A percentile compares a stretch with the other conserved stretches of the same genome.
Evolutionary conservation across 768 basidiomycete genomes (phyloP).

Genomic region (Lentinula aciculospora): DNA sequence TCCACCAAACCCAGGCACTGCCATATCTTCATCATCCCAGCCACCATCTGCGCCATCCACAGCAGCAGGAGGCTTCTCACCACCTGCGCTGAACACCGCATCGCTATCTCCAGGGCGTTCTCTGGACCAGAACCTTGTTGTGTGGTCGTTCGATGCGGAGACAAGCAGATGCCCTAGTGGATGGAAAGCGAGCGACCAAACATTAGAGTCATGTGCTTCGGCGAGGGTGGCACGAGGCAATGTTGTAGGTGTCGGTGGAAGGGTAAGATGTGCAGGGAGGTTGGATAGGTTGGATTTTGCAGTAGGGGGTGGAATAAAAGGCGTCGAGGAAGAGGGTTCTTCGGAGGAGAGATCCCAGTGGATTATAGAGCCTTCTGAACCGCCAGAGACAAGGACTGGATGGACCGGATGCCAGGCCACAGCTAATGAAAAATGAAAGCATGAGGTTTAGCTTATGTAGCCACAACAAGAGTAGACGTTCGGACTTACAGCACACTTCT

Average conservation of each 20-base stretch:
- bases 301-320: constrained; percentile 15
- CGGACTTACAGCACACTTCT: constrained; percentile 85
- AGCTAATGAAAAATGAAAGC: constrained; percentile 36
- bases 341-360: constrained; percentile 87
- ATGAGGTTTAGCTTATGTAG: background rate
- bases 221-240: constrained; percentile 78
- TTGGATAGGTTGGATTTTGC: constrained; percentile 16
- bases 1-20: constrained; percentile 71
- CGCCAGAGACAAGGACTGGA: constrained; percentile 87
- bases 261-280: constrained; percentile 11
- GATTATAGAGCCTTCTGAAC: constrained; percentile 88
- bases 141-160: constrained; percentile 95
- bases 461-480: background rate
- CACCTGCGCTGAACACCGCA: constrained; percentile 66
- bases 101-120: constrained; percentile 80
- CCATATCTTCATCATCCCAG: constrained; percentile 71
- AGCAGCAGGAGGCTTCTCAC: constrained; percentile 71
- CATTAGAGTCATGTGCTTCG: constrained; percentile 97
- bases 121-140: constrained; percentile 97
- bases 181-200: constrained; percentile 94
- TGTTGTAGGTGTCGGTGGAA: constrained; percentile 30
- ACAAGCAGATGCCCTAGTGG: constrained; percentile 94
- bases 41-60: constrained; percentile 47
- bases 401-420: constrained; percentile 96
- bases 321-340: constrained; percentile 30